phyloP scores from a whole-genome alignment of 2,329 filamentous ascomycete genomes.

The Microdochium paspali region DNA sequence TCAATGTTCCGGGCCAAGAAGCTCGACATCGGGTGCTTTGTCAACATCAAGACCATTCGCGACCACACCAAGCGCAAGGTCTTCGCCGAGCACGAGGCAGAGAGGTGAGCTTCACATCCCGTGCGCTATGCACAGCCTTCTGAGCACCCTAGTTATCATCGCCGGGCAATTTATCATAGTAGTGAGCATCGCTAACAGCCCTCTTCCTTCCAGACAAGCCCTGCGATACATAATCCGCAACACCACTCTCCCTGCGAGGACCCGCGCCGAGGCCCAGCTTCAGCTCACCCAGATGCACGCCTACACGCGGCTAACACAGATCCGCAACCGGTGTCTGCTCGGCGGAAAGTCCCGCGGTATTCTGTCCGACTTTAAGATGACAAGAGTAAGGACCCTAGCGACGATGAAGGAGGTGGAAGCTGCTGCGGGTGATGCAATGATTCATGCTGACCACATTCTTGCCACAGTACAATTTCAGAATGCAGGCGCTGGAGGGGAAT shows the following conservation, averaged over 20 bases:
- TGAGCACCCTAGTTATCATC: no score
- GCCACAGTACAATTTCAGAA: constrained; percentile 78
- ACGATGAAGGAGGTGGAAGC: not conserved
- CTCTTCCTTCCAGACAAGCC: constrained; percentile 58
- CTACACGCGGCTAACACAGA: constrained; percentile 89
- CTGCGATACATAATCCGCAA: constrained; percentile 91
- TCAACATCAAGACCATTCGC: constrained; percentile 80
- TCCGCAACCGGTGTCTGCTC: constrained; percentile 86
- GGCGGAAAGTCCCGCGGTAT: constrained; percentile 87
- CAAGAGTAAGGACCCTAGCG: constrained; percentile 56
- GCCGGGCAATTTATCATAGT: not conserved
- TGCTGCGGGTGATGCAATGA: constrained; percentile 9
- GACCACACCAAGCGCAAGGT: constrained; percentile 96
- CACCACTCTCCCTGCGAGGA: constrained; percentile 70
- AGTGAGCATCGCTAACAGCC: not conserved
- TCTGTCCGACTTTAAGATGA: constrained; percentile 87
- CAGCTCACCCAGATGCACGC: constrained; percentile 91
- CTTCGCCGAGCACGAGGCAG: constrained; percentile 76
- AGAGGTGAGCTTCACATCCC: constrained; percentile 52
- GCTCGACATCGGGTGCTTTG: constrained; percentile 78
- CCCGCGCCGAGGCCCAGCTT: constrained; percentile 85
- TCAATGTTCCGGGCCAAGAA: constrained; percentile 84
- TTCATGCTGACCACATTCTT: constrained; percentile 11
- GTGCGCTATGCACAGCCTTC: constrained; percentile 2
- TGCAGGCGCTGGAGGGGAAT: constrained; percentile 77